Conservation (phyloP, 768 basidiomycete genomes). For the Agaricus sinodeliciosus region DNA sequence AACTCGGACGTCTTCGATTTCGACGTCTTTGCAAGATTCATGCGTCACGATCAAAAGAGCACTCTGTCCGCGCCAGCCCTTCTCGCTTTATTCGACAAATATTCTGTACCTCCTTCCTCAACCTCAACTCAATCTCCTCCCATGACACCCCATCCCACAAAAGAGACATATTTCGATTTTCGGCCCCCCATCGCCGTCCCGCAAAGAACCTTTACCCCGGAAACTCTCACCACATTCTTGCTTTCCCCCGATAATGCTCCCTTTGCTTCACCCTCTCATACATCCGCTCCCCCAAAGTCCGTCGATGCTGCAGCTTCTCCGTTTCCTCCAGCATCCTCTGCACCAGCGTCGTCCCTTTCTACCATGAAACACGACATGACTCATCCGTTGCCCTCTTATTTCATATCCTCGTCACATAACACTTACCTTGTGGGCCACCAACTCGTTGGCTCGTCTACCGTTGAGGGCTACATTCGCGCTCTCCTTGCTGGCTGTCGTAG, state of each 20-base stretch:
- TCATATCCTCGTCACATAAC: conserved; percentile 89
- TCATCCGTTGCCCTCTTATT: conserved; percentile 82
- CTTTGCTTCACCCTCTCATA: conserved; percentile 17
- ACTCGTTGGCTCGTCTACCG: conserved; percentile 77
- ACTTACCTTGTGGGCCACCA: conserved; percentile 87
- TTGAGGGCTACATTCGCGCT: conserved; percentile 88
- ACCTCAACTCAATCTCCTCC: conserved; percentile 7
- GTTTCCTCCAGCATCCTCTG: not conserved
- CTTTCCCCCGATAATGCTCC: conserved; percentile 72
- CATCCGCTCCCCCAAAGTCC: conserved; percentile 21
- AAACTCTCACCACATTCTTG: conserved; percentile 74
- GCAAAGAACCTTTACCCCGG: conserved; percentile 33
- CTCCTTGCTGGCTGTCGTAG: conserved; percentile 83
- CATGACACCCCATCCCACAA: not conserved
- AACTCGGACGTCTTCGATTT: conserved; percentile 33
- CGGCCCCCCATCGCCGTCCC: not conserved
- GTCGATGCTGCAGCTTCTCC: not conserved
- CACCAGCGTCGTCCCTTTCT: conserved; percentile 18
- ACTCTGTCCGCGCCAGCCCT: conserved; percentile 29
- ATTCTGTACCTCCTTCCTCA: conserved; percentile 18
- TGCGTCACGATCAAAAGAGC: conserved; percentile 42
- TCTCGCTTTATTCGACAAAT: conserved; percentile 31
- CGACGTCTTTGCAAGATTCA: conserved; percentile 36
- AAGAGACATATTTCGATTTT: not conserved
- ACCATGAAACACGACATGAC: conserved; percentile 73